Evolutionary conservation across 1,139 yeast genomes (phyloP), one percentile per base, ranked within the genome.

Genomic region (Protomyces lactucae-debilis): DNA sequence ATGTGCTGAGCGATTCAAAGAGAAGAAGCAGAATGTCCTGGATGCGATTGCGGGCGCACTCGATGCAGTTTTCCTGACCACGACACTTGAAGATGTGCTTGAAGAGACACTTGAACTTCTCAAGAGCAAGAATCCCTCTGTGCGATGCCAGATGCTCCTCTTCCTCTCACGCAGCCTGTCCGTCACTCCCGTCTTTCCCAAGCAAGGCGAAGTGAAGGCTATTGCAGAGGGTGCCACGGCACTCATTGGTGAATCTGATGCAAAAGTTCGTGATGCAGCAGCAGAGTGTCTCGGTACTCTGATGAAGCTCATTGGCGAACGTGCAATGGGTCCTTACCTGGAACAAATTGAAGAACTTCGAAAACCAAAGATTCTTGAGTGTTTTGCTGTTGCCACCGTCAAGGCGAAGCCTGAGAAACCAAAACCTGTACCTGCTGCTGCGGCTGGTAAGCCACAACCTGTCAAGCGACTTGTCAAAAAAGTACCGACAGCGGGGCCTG

Each of bases 111-210:
- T 76, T 36, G 64, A 65, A 32, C 83, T 83, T 43, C 81, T 87
- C 82, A 80, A 79, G 56, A 89, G 88, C 75, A 90, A 88, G 74
- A 88, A 90, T 0, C 98, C 99, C 0, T 95, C 86, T 71, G 84
- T 90, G 43, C 86, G 87, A 71, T 82, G 87, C 57, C 88, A 91
- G 61, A 76, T 87, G 16, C 82, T 88, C 8, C 82, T 81, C 69
- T 88, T 80, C 71, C 76, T 92, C 53, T 83, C 83, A 52, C 80
- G 89, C 70, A 84, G 95, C 71, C 77, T 93, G 68, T 78, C 81
- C 28, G 76, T 79, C 16, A 80, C 89, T 0, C 74, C 74, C 12
- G 69, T 70, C 0, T 74, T 83, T 0, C 95, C 95, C 1, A 76
- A 77, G 6, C 73, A 78, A 3, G 70, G 76, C 1, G 90, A 87